Percentiles rank a stretch among this genome's conserved stretches.
Conservation (phyloP, 169 alveolate genomes). For the Eimeria falciformis region DNA sequence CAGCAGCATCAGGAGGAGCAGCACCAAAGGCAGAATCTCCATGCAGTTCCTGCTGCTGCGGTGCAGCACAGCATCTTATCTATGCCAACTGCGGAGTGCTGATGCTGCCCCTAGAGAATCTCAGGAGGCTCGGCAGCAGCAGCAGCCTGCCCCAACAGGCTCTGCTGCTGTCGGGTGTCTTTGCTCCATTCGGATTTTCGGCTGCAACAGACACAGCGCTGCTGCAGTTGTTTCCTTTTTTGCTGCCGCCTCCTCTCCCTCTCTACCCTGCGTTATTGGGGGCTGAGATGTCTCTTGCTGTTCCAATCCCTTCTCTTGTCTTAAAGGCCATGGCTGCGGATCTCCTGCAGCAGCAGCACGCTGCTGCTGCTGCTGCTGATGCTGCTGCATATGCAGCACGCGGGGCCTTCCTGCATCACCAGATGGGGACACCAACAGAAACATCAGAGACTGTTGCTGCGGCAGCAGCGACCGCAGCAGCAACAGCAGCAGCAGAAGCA, state of each 20-base stretch:
- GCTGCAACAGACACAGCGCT: constrained; percentile 51
- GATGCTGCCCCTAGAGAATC: constrained; percentile 32
- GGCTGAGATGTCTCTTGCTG: constrained; percentile 43
- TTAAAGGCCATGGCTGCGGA: constrained; percentile 49
- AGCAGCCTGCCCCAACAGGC: constrained; percentile 10
- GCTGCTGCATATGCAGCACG: not conserved
- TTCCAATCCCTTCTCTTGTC: constrained; percentile 47
- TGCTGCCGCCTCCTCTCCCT: constrained; percentile 75
- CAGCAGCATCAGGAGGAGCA: constrained; percentile 8
- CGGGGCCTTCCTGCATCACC: not conserved
- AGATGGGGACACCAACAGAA: not conserved
- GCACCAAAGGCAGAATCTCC: not conserved
- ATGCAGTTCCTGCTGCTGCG: constrained; percentile 52
- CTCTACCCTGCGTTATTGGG: constrained; percentile 48
- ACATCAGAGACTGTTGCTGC: not conserved
- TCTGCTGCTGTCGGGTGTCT: constrained; percentile 38
- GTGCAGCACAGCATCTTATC: constrained; percentile 32
- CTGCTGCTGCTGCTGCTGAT: constrained; percentile 37
- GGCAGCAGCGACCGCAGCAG: not conserved
- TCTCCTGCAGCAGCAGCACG: constrained; percentile 24
- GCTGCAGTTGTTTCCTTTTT: constrained; percentile 69
- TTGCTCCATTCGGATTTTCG: constrained; percentile 50
- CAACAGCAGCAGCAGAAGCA: constrained; percentile 18
- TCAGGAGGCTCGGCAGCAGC: constrained; percentile 58
- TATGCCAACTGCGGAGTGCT: constrained; percentile 44